Percentiles rank a stretch among this genome's conserved stretches.
Evolutionary conservation across 352 stramenopile species (phyloP).

Genomic region (Pythium brassicae): DNA sequence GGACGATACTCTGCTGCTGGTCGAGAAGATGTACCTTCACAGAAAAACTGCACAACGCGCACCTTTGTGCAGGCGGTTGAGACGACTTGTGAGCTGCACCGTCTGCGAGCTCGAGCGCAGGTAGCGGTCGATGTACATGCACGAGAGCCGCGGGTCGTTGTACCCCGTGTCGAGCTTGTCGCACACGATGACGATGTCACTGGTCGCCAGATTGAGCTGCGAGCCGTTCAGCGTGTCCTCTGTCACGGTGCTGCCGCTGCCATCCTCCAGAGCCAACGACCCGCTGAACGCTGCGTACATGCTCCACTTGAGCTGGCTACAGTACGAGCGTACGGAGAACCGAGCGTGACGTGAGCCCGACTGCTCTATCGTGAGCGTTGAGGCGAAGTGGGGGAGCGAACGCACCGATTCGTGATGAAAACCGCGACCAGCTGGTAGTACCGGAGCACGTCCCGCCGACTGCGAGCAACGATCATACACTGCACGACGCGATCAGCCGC

Average conservation of each 20-base stretch:
- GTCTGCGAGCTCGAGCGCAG: conserved; percentile 58
- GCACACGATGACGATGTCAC: conserved; percentile 79
- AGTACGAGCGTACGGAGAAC: not conserved
- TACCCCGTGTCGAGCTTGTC: conserved; percentile 86
- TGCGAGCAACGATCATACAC: conserved; percentile 81
- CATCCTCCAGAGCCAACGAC: conserved; percentile 20
- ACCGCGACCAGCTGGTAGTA: conserved; percentile 63
- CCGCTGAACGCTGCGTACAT: conserved; percentile 75
- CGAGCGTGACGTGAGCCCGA: not conserved
- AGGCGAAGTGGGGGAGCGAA: not conserved
- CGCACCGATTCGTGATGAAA: conserved; percentile 51
- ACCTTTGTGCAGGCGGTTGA: conserved; percentile 65
- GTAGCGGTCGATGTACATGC: conserved; percentile 84
- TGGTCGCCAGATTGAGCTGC: conserved; percentile 40
- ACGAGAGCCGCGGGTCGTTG: conserved; percentile 67
- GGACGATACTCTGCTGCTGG: no score
- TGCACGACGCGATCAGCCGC: conserved; percentile 20
- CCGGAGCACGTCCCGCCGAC: conserved; percentile 69
- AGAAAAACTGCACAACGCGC: not conserved
- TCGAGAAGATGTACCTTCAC: no score
- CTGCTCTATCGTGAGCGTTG: not conserved
- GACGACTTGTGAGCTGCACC: conserved; percentile 78
- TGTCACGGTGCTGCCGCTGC: conserved; percentile 25
- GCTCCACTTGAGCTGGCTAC: conserved; percentile 44
- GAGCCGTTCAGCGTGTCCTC: conserved; percentile 67